Percentiles rank a stretch among this genome's conserved stretches.
Evolutionary conservation across 768 basidiomycete species (phyloP).

Genomic region (Strobilomyces echinocephalus): DNA sequence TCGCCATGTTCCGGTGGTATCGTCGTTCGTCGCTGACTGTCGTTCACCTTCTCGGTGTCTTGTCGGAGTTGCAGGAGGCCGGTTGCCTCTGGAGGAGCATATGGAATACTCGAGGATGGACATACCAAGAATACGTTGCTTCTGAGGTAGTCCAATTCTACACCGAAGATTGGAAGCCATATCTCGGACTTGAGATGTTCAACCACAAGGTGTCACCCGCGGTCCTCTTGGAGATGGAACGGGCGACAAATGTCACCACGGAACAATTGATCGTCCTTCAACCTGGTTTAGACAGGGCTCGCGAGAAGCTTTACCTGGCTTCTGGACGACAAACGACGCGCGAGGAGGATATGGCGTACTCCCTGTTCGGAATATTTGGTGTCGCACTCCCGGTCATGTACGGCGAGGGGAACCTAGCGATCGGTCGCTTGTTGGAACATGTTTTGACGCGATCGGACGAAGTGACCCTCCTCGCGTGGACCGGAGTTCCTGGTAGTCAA

Average conservation of each 20-base stretch:
- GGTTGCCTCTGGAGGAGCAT: not conserved
- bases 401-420: not conserved
- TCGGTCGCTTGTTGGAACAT: not conserved
- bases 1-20: conserved; percentile 1
- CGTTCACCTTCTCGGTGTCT: not conserved
- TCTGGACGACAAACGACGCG: not conserved
- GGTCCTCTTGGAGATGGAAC: too few species aligned
- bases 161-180: not conserved
- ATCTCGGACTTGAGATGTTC: not conserved
- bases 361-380: not conserved
- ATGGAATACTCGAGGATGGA: not conserved
- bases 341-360: not conserved
- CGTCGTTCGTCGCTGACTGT: not conserved
- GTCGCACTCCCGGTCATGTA: not conserved
- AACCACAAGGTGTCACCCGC: not conserved
- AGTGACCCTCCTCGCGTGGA: not conserved
- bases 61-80: not conserved
- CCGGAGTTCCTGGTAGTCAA: too few species aligned
- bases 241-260: not conserved
- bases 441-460: conserved; percentile 1
- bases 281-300: not conserved
- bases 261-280: not conserved
- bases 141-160: not conserved
- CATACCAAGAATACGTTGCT: not conserved
- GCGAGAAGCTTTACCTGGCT: not conserved